Base-by-base conservation (phyloP, 2,329 filamentous ascomycete species). In the Sclerotinia spermophila region DNA sequence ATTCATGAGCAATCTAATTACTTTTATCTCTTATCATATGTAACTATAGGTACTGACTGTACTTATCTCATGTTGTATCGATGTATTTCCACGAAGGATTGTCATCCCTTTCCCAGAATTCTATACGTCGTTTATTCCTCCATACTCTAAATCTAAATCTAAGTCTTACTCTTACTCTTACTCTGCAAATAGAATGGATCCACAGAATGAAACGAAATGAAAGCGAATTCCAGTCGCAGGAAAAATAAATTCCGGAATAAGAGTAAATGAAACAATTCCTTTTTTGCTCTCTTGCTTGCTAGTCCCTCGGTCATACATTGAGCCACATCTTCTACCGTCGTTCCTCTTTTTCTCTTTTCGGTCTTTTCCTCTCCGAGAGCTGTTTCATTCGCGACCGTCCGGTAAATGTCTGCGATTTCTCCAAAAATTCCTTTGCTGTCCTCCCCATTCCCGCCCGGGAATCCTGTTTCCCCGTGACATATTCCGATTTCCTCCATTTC, bases 401-500 rank as follows among this genome's bases (percentile, higher is more conserved):
- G 82, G 77, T 90, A 93, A 10, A 92, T 84, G 42, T 82, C 84
- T 0, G 89, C 89, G 10, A 89, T 86, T 17, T 86, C 86, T 19
- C 81, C 79, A 75, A 92, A 92, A 38, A 90, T 79, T 35, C 82
- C 81, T 17, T 79, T 67, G 40, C 68, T 77, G 6, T 74, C 74
- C 8, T 80, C 80, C 27, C 40, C 74, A 71, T 40, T 15, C 42
- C 40, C 78, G 10, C 75, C 75, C 6, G 80, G 80, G 78, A 91
- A 92, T 0, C 89, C 90, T 0, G 88, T 90, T 68, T 90, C 89
- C 56, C 86, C 85, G 78, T 92, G 89, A 5, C 89, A 91, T 71
- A 85, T 82, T 5, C 86, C 87, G 77, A 94, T 93, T 83, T 94
- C 88, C 75, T 89, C 85, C 91, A 94, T 93, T 82, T 94, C 91